Base-by-base conservation (phyloP, 768 basidiomycete species). In the Calocera cornea region DNA sequence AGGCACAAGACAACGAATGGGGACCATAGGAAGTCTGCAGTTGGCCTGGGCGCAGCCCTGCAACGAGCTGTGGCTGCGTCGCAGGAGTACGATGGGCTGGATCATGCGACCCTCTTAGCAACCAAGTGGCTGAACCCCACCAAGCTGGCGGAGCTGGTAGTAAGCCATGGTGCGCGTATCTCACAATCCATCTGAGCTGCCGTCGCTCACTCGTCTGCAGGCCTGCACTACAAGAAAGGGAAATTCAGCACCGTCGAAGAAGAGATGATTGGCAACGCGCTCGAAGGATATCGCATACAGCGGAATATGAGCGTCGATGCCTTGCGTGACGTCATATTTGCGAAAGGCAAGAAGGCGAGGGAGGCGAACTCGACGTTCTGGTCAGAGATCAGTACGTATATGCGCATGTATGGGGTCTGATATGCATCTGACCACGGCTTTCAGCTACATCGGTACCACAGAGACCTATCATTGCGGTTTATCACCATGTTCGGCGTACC, bases 151-250 rank as follows among this genome's bases (percentile, higher is more conserved):
- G 85, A 89, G 70, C 78, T 91, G 71, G 88, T 85, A 16, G 81
- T 80, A 74, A 83, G 80, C 29, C 82, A 89, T 79, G 90, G 90
- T 88, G 64, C 49, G 71, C 63, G 16, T 67, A 12, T 49, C 38
- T 29, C 16, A 31, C 14, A 5, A 40, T 41, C n/a, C 14, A 19
- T 5, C 63, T 34, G 60, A 16, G 68, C n/a, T n/a, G 69, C 66
- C 50, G 29, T 41, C 67, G 49, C 31, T 31, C 31, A 5, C 17
- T 33, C 17, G 1, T 29, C 41, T 41, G 1, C 67, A 92, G 90
- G 89, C 34, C 82, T 92, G n/a, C 82, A 89, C 1, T 92, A 90
- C 75, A 91, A 87, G 77, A 91, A 91, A 76, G 90, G 90, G 16
- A 92, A 90, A 73, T 93, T 93, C 72, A 90, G 89, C 29, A 83